Evolutionary conservation across 176 grass and related monocot species (phyloP).

Genomic region (Carex myosuroides): DNA sequence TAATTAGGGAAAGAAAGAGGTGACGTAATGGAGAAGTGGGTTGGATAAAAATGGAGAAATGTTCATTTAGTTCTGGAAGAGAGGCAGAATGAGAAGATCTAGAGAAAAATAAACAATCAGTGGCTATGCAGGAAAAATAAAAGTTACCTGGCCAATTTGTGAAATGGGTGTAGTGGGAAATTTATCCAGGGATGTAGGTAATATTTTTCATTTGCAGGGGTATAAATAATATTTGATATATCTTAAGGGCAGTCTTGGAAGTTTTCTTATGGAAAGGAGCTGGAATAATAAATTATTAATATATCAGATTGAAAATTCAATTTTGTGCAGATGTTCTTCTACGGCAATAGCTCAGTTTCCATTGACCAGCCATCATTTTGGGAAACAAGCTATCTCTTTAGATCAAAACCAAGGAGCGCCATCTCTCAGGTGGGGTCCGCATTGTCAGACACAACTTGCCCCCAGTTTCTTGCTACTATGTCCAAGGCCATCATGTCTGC

Average conservation of each 20-base stretch:
- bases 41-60: not conserved
- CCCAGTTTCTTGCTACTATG: constrained; percentile 56
- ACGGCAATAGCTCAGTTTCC: constrained; percentile 52
- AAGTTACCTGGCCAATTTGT: not conserved
- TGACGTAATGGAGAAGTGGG: not conserved
- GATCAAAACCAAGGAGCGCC: constrained; percentile 31
- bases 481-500: constrained; percentile 76
- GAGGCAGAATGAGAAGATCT: not conserved
- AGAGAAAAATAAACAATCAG: not conserved
- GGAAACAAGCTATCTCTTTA: constrained; percentile 92
- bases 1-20: not conserved
- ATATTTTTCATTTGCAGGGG: not conserved
- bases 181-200: not conserved
- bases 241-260: not conserved
- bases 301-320: constrained; percentile 16
- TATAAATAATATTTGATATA: not conserved
- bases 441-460: constrained; percentile 45
- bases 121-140: not conserved
- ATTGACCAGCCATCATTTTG: constrained; percentile 91
- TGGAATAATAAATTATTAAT: not conserved
- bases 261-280: not conserved
- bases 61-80: not conserved
- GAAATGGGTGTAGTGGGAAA: not conserved
- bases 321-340: constrained; percentile 82
- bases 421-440: constrained; percentile 13